Conservation (phyloP, 2,329 filamentous ascomycete species). For the Cercospora sp. region DNA sequence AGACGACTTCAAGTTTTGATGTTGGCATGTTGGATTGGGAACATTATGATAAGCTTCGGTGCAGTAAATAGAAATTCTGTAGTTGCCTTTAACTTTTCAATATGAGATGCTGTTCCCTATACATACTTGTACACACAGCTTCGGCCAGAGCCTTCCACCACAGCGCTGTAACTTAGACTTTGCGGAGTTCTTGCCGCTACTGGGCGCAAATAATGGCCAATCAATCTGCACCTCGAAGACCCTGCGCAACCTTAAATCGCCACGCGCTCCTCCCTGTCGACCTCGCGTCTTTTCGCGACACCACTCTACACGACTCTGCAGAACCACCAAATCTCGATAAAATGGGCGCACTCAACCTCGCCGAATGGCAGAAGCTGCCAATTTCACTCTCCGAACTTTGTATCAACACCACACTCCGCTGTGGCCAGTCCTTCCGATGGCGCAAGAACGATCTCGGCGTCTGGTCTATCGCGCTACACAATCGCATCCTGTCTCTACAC, state of each 20-base stretch:
- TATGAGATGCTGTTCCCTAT: neutral
- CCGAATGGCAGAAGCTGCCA: constrained; percentile 85
- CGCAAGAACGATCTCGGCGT: constrained; percentile 74
- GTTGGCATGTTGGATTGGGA: neutral
- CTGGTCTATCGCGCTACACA: constrained; percentile 87
- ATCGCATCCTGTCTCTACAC: constrained; percentile 78
- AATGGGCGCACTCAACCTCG: constrained; percentile 52
- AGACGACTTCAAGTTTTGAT: neutral
- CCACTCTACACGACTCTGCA: constrained; percentile 6
- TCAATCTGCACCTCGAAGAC: neutral
- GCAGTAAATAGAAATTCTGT: neutral
- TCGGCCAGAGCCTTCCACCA: neutral
- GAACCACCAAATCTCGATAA: neutral
- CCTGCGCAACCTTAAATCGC: neutral
- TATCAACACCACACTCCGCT: constrained; percentile 90
- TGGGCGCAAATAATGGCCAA: neutral
- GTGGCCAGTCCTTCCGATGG: constrained; percentile 95
- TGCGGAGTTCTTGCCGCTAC: neutral
- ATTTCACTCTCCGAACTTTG: constrained; percentile 81
- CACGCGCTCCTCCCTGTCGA: constrained; percentile 9
- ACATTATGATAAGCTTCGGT: neutral
- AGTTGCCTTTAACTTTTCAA: neutral
- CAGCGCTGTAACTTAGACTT: neutral
- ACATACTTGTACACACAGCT: neutral
- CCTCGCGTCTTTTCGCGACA: constrained; percentile 9